Evolutionary conservation across 257 asterid species (phyloP).

Genomic region (Solanum arcanum): DNA sequence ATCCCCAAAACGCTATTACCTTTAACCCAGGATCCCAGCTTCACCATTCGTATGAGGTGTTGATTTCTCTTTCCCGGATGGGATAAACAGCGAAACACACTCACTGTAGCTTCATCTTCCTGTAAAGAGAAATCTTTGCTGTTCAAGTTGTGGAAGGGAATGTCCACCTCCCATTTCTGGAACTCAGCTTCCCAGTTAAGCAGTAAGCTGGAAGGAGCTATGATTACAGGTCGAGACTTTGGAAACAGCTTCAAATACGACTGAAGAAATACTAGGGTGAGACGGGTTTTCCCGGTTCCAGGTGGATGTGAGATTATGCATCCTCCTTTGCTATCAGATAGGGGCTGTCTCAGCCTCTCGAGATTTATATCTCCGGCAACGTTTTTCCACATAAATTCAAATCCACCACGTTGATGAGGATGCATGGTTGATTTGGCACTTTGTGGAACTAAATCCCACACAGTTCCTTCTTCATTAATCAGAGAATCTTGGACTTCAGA

Average conservation of each 20-base stretch:
- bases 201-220: slow-evolving; percentile 68
- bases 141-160: slow-evolving; percentile 52
- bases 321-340: slow-evolving; percentile 33
- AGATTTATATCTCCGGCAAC: slow-evolving; percentile 45
- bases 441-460: slow-evolving; percentile 38
- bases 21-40: background rate
- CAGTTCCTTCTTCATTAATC: slow-evolving; percentile 19
- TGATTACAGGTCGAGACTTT: slow-evolving; percentile 43
- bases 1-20: slow-evolving; percentile 34
- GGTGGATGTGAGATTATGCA: slow-evolving; percentile 85
- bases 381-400: slow-evolving; percentile 52
- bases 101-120: slow-evolving; percentile 13
- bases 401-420: slow-evolving; percentile 60
- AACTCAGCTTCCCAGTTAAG: slow-evolving; percentile 61
- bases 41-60: background rate
- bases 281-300: slow-evolving; percentile 70
- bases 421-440: slow-evolving; percentile 20
- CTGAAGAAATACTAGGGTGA: background rate
- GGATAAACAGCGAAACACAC: background rate
- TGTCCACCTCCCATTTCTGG: slow-evolving; percentile 33
- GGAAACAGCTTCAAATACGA: too few relatives aligned
- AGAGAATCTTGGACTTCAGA: background rate
- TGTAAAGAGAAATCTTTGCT: slow-evolving; percentile 13
- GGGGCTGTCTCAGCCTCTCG: slow-evolving; percentile 18
- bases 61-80: background rate